These are phyloP conservation scores for Neoboletus magnificus DNA, from an alignment of 768 basidiomycete species.

Conservation along the genomic window DNA sequence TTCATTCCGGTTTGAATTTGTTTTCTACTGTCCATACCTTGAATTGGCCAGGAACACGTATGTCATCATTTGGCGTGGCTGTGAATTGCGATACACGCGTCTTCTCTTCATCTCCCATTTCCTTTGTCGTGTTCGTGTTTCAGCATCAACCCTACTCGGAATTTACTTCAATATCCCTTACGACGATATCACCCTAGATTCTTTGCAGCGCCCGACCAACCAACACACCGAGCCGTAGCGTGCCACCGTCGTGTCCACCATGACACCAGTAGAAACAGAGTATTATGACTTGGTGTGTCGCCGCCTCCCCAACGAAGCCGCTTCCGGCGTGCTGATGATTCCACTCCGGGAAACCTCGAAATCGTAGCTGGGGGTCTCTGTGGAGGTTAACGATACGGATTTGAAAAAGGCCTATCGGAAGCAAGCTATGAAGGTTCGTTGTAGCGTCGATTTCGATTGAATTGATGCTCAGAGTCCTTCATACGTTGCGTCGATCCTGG, in stretches of 20 bases:
- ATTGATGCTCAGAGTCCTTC: not conserved
- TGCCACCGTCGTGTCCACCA: constrained; percentile 24
- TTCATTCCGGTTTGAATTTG: constrained; percentile 4
- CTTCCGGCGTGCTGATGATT: not conserved
- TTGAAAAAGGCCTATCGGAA: constrained; percentile 96
- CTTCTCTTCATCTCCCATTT: not conserved
- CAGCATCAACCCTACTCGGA: not conserved
- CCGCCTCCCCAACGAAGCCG: not conserved
- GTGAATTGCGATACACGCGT: constrained; percentile 13
- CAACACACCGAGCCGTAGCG: not conserved
- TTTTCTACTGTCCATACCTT: not conserved
- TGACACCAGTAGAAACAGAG: constrained; percentile 89
- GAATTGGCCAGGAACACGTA: constrained; percentile 1
- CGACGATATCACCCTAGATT: constrained; percentile 9
- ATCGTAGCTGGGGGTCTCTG: constrained; percentile 61
- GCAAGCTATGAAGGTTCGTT: constrained; percentile 83
- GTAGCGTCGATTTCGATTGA: not conserved
- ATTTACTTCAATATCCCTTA: not conserved
- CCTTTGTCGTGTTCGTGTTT: constrained; percentile 5
- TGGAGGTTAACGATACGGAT: constrained; percentile 73
- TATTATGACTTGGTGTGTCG: constrained; percentile 78
- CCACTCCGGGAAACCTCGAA: not conserved
- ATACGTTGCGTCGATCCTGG: not conserved
- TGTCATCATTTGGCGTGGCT: constrained; percentile 29
- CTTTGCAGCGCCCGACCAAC: not conserved